Percentiles rank a stretch among this genome's conserved stretches.
These are phyloP conservation scores for Beauveria pseudobassiana DNA, from an alignment of 2,329 filamentous ascomycete genomes.

Conservation along the genomic window DNA sequence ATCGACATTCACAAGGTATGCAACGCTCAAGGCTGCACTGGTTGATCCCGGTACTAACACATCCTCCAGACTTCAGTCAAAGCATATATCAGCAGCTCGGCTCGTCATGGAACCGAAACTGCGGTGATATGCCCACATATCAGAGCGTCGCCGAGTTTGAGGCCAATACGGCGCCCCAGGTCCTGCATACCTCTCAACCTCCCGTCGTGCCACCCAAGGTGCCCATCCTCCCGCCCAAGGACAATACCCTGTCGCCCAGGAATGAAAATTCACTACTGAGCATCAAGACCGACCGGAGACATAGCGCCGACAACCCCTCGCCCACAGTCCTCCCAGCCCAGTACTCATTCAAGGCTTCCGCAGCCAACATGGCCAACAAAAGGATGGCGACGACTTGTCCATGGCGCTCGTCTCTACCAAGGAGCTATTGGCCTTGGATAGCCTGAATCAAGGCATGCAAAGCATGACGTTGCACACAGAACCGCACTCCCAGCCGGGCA, in stretches of 20 bases:
- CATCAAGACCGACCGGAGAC: conserved; percentile 29
- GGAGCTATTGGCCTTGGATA: conserved; percentile 44
- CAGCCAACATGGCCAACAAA: conserved; percentile 28
- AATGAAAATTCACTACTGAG: conserved; percentile 36
- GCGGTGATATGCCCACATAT: conserved; percentile 40
- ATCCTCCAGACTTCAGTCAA: conserved; percentile 45
- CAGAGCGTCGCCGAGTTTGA: conserved; percentile 45
- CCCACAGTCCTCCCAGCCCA: conserved; percentile 19
- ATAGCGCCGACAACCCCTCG: conserved; percentile 26
- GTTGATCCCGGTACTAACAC: conserved; percentile 15
- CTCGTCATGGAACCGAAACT: conserved; percentile 35
- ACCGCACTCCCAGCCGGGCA: conserved; percentile 19
- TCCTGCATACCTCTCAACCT: conserved; percentile 18
- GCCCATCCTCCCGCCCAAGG: conserved; percentile 20
- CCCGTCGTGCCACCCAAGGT: conserved; percentile 17
- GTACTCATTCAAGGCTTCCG: conserved; percentile 26
- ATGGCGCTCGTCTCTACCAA: conserved; percentile 46
- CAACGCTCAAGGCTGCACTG: conserved; percentile 33
- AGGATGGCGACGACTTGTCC: conserved; percentile 25
- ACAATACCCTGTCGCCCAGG: conserved; percentile 26
- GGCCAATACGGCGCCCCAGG: conserved; percentile 20
- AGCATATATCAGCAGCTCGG: conserved; percentile 56
- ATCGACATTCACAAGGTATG: conserved; percentile 52
- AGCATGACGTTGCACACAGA: conserved; percentile 29
- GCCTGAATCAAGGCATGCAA: conserved; percentile 32